Base-by-base conservation (phyloP, 192 early-diverging fungal species). In the Chytriomyces confervae region DNA sequence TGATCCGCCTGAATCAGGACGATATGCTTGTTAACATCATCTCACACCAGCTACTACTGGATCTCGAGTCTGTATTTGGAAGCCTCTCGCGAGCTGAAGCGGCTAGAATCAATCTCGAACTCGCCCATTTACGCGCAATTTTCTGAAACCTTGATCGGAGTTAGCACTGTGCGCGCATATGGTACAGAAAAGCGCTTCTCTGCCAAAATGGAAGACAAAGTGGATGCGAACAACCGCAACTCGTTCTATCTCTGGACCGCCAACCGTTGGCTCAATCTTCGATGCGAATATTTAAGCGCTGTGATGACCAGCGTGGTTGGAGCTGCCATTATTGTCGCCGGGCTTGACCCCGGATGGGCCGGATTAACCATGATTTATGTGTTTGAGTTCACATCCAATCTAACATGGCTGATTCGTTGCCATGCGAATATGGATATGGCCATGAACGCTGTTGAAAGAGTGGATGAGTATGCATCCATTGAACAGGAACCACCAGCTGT, bases 11-110 rank as follows among this genome's bases (percentile, higher is more conserved):
- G 45, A 80, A 68, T 24, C 13, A 47, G 60, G 10, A 64, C 11
- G 1, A 65, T 63, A 3, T 13, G 18, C 18, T 47, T 27, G 20
- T 49, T 69, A 47, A 46, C 43, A 23, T 75, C 43, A 23, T 75
- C 72, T 29, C 8, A 11, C 49, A 27, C 20, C 60, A 81, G 82
- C 23, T 96, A 89, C 75, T 84, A 84, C 16, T 63, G 86, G 66
- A 84, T 95, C 68, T 92, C 91, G 20, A 63, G 81, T 0, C 90
- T 91, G 79, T 97, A 95, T 66, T 83, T 96, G 36, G 86, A 84
- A 7, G 88, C 94, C 7, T 92, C 94, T 7, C 89, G 96, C 51
- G 95, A 97, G 73, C 79, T 97, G 29, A 95, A 97, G 87, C 92
- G 96, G 23, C 78, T 95, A 8, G 92, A 95, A 82, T 89, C 91